Percentiles rank a stretch among this genome's conserved stretches.
Conservation (phyloP, 2,329 filamentous ascomycete species). For the Colletotrichum musae region DNA sequence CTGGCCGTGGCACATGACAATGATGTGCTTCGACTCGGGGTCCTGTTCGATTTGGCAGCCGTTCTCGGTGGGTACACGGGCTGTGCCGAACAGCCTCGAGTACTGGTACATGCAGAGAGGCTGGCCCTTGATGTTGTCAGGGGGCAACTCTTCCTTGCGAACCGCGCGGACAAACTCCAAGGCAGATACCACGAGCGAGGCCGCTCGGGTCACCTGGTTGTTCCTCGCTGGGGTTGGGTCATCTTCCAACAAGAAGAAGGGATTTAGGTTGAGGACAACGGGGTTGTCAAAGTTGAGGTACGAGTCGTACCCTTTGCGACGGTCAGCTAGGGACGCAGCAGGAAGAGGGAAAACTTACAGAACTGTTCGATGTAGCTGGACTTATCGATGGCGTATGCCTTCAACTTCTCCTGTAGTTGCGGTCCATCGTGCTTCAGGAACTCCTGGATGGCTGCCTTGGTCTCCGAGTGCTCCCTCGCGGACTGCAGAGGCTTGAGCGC, state of each 20-base stretch:
- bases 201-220: constrained; percentile 95
- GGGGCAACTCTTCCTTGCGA: constrained; percentile 90
- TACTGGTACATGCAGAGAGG: constrained; percentile 99
- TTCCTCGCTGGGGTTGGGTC: constrained; percentile 96
- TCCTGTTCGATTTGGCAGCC: constrained; percentile 98
- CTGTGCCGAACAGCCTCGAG: constrained; percentile 93
- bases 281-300: constrained; percentile 98
- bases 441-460: constrained; percentile 82
- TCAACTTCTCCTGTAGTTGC: constrained; percentile 88
- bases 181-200: constrained; percentile 91
- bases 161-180: constrained; percentile 94
- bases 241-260: constrained; percentile 97
- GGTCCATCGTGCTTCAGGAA: constrained; percentile 88
- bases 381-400: constrained; percentile 90
- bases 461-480: constrained; percentile 86
- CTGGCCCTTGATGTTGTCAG: constrained; percentile 86
- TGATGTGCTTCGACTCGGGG: constrained; percentile 90
- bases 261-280: constrained; percentile 96
- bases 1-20: constrained; percentile 94
- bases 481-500: constrained; percentile 86
- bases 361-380: constrained; percentile 99
- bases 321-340: not conserved
- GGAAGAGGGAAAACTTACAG: constrained; percentile 73
- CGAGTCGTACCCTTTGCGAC: constrained; percentile 87
- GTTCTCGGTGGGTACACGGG: constrained; percentile 92